phyloP scores from a whole-genome alignment of 352 stramenopile species.

The Phytophthora pini region DNA sequence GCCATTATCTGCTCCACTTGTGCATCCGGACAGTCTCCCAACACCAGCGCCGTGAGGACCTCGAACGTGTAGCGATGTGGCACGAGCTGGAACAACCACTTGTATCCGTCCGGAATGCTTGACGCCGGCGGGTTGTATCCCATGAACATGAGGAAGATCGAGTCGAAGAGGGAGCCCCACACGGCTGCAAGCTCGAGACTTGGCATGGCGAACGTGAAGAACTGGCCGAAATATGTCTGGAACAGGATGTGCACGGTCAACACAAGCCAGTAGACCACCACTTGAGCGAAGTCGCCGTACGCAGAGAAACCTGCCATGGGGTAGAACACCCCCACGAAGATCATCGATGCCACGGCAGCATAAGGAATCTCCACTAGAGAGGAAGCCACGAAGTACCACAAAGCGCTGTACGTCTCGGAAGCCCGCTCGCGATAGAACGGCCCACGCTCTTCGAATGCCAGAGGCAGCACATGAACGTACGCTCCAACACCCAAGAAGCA shows the following conservation, averaged over 20 bases:
- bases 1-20: slow-evolving; percentile 41
- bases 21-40: slow-evolving; percentile 46
- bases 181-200: slow-evolving; percentile 54
- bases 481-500: slow-evolving; percentile 77
- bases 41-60: slow-evolving; percentile 46
- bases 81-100: slow-evolving; percentile 53
- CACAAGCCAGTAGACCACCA: slow-evolving; percentile 51
- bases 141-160: slow-evolving; percentile 67
- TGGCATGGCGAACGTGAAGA: slow-evolving; percentile 69
- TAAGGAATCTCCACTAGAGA: slow-evolving; percentile 86
- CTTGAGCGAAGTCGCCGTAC: slow-evolving; percentile 36
- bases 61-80: slow-evolving; percentile 52
- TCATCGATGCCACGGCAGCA: slow-evolving; percentile 56
- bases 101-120: slow-evolving; percentile 52
- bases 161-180: slow-evolving; percentile 49
- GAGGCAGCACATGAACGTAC: slow-evolving; percentile 70
- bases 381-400: slow-evolving; percentile 83
- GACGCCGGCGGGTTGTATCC: slow-evolving; percentile 51
- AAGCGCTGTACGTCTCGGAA: slow-evolving; percentile 87
- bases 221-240: slow-evolving; percentile 58
- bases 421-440: slow-evolving; percentile 93
- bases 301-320: slow-evolving; percentile 76
- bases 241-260: slow-evolving; percentile 49
- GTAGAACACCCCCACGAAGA: slow-evolving; percentile 73
- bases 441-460: slow-evolving; percentile 85